Conservation (phyloP, 768 basidiomycete species). For the Lactifluus echinatus region DNA sequence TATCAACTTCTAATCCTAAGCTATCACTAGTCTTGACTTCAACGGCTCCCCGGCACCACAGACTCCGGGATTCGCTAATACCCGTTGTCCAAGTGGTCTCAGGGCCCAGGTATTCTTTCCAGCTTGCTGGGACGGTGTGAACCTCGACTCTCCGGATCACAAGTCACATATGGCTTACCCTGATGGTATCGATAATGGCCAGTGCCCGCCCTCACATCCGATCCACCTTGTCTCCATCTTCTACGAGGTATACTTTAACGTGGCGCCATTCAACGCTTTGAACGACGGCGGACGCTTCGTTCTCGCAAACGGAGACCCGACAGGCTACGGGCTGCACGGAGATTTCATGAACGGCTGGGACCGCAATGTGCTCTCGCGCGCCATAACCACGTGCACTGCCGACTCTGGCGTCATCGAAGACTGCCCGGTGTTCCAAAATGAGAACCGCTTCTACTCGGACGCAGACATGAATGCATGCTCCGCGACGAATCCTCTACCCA, state of each 20-base stretch:
- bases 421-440: constrained; percentile 5
- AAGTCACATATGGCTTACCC: constrained; percentile 33
- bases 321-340: constrained; percentile 34
- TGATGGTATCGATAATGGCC: not conserved
- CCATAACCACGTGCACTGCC: constrained; percentile 28
- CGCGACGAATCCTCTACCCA: not conserved
- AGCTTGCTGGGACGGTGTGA: constrained; percentile 33
- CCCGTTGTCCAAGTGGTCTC: constrained; percentile 24
- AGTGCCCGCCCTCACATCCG: constrained; percentile 3
- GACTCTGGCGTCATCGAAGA: constrained; percentile 8
- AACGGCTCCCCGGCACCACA: not conserved
- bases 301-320: constrained; percentile 37
- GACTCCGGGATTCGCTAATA: constrained; percentile 19
- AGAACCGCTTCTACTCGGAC: not conserved
- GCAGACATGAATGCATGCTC: not conserved
- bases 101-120: constrained; percentile 29
- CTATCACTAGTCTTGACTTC: constrained; percentile 3
- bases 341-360: constrained; percentile 39
- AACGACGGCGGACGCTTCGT: constrained; percentile 30
- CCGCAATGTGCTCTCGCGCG: constrained; percentile 29
- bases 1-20: not conserved
- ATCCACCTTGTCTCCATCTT: constrained; percentile 38
- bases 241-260: constrained; percentile 31
- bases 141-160: constrained; percentile 33
- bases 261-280: constrained; percentile 23